Base-by-base conservation (phyloP, 441 rosid species). In the Dalechampia spathulata region DNA sequence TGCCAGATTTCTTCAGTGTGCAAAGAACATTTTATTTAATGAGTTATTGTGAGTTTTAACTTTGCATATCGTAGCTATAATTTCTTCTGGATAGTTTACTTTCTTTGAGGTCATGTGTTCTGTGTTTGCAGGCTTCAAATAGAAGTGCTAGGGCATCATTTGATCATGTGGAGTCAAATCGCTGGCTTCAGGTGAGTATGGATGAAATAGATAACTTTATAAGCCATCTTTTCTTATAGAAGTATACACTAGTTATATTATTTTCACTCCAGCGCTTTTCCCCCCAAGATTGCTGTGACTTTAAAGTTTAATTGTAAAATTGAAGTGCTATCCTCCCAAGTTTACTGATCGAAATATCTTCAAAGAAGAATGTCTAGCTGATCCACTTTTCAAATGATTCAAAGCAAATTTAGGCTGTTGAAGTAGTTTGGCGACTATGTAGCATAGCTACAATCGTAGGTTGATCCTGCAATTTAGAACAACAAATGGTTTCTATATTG, bases 101-200 rank as follows among this genome's bases (percentile, higher is more conserved):
- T 12, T 57, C 27, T 26, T 63, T 32, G 42, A 47, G 52, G 58
- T 40, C 15, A 1, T 58, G 45, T 55, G 15, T 46, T 22, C 36
- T 36, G 32, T 56, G 48, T 63, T 55, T 72, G 63, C 79, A 92
- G 99, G 70, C 86, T 60, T 71, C 89, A 55, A 83, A 60, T 49
- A 82, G 82, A 83, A 83, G 83, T 75, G 81, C 71, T 61, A 83
- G 87, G 78, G 85, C 81, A 64, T 80, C 81, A 36, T 73, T 75
- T 34, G 99, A 92, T 65, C 92, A 92, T 60, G 59, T 59, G 43
- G 97, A 92, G 65, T 83, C 96, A 62, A 82, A 67, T 40, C 90
- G 96, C 48, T 92, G 97, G 97, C 84, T 92, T 67, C 99, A 83
- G 69, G 99, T 92, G 78, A 83, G 96, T 69, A 26, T 32, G 55